A percentile compares a stretch with the other conserved stretches of the same genome.
Evolutionary conservation across 176 grass and related monocot genomes (phyloP).

Genomic region (Rhynchospora breviuscula): DNA sequence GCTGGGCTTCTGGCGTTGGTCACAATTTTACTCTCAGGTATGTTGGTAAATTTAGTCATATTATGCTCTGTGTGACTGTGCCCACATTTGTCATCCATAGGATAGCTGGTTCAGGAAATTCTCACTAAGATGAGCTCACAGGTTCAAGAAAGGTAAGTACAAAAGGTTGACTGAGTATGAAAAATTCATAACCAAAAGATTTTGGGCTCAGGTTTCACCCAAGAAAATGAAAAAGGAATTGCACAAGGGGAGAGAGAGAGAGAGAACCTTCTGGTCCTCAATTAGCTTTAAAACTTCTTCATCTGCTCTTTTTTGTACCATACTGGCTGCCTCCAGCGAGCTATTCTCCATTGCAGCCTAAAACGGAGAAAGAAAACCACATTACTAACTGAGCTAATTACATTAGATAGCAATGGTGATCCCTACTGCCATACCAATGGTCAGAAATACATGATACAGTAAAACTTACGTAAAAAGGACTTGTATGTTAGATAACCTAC

Average conservation of each 20-base stretch:
- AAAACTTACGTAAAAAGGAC: neutral
- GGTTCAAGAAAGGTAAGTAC: neutral
- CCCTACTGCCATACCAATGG: neutral
- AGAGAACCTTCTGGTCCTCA: slow-evolving; percentile 24
- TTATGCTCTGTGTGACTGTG: neutral
- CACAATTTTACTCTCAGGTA: neutral
- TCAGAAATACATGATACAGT: neutral
- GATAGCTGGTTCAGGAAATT: neutral
- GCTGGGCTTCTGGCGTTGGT: neutral
- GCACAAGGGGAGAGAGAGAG: neutral
- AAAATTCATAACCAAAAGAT: neutral
- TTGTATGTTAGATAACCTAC: neutral
- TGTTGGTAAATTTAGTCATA: neutral
- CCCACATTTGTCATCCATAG: neutral
- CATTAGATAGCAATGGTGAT: neutral
- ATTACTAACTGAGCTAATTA: neutral
- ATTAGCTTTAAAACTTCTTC: slow-evolving; percentile 15
- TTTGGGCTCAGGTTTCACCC: neutral
- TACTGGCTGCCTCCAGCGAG: slow-evolving; percentile 15
- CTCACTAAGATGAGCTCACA: neutral
- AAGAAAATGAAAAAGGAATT: neutral
- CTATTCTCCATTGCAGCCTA: slow-evolving; percentile 27
- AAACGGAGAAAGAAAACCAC: neutral
- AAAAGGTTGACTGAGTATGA: neutral
- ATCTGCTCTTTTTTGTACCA: slow-evolving; percentile 22